Conservation (phyloP, 139 green algal species). For the Medakamo hakoo region DNA sequence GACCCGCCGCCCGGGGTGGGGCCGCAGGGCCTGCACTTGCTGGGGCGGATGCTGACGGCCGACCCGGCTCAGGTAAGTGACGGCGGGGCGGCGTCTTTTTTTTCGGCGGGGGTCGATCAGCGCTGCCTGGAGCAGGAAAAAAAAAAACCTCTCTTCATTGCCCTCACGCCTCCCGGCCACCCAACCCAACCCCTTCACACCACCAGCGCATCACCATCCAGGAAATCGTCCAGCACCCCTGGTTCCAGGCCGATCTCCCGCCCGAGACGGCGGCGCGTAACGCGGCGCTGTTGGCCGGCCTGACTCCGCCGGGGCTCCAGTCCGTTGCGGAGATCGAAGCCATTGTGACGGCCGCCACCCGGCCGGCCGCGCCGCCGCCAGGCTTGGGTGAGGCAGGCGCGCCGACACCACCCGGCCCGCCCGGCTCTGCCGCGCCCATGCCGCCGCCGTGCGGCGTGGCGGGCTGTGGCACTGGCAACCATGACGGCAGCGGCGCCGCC, state of each 20-base stretch:
- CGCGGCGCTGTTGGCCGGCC: neutral
- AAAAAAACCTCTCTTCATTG: no score
- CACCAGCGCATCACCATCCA: neutral
- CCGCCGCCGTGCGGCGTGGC: no score
- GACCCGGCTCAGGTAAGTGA: constrained; percentile 42
- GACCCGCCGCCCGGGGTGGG: constrained; percentile 13
- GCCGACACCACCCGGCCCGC: no score
- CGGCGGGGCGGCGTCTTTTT: no score
- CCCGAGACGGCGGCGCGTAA: neutral
- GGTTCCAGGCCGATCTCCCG: neutral
- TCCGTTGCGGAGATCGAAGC: neutral
- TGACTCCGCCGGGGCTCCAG: neutral
- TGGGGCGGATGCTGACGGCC: constrained; percentile 51
- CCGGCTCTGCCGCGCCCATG: no score
- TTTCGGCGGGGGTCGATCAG: no score
- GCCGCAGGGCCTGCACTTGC: constrained; percentile 18
- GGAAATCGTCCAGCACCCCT: neutral
- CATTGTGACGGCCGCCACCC: neutral
- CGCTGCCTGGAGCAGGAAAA: no score
- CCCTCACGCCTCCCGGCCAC: no score
- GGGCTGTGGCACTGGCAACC: no score
- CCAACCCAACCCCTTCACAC: no score
- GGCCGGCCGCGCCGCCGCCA: no score
- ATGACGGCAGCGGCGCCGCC: no score
- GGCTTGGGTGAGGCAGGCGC: neutral